phyloP scores from a whole-genome alignment of 1,284 basidiomycete species.

The Meripilus lineatus region DNA sequence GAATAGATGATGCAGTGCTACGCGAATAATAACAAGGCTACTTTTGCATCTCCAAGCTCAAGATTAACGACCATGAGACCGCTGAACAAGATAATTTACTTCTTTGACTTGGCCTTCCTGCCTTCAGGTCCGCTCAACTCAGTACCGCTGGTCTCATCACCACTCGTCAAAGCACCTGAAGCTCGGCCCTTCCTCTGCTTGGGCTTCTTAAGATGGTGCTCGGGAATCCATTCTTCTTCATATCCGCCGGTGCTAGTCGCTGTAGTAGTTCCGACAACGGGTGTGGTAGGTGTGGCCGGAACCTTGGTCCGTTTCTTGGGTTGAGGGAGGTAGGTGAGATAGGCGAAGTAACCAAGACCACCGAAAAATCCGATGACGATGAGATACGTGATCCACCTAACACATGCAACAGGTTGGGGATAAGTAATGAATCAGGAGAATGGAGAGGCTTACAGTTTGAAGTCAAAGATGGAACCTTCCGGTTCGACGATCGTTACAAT shows the following conservation, averaged over 20 bases:
- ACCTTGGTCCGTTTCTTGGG: conserved; percentile 44
- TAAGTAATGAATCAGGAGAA: not conserved
- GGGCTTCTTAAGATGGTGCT: conserved; percentile 73
- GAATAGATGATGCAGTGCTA: not conserved
- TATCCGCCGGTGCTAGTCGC: conserved; percentile 71
- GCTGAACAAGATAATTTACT: conserved; percentile 30
- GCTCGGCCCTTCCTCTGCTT: conserved; percentile 43
- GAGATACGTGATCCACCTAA: conserved; percentile 72
- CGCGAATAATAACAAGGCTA: not conserved
- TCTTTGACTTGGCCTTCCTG: conserved; percentile 55
- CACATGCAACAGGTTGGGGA: conserved; percentile 7
- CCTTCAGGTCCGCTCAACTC: conserved; percentile 57
- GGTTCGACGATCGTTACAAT: conserved; percentile 83
- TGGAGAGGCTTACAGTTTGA: conserved; percentile 59
- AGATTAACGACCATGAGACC: not conserved
- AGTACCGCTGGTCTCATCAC: conserved; percentile 60
- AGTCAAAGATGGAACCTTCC: conserved; percentile 72
- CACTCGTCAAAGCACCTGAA: conserved; percentile 46
- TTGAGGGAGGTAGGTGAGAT: conserved; percentile 62
- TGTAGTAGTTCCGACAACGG: conserved; percentile 58
- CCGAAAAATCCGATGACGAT: conserved; percentile 64
- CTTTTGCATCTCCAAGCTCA: conserved; percentile 2
- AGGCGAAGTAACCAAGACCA: conserved; percentile 65
- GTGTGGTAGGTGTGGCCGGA: conserved; percentile 35
- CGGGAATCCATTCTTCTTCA: conserved; percentile 91